phyloP scores from a whole-genome alignment of 192 early-diverging fungal species.

The Bifiguratus adelaidae region DNA sequence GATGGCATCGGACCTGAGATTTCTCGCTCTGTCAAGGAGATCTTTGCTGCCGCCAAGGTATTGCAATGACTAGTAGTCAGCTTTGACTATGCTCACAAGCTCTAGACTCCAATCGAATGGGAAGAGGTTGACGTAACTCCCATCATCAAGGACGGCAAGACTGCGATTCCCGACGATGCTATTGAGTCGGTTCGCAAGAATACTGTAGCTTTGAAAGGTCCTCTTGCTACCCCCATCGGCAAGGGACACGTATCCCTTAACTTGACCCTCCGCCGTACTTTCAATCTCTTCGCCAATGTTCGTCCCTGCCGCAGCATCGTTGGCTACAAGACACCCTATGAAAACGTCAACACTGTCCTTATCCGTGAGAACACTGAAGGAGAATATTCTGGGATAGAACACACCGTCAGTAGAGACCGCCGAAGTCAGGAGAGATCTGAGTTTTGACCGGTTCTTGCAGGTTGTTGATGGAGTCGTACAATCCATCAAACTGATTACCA shows the following conservation, averaged over 20 bases:
- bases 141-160: constrained; percentile 83
- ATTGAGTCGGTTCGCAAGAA: constrained; percentile 86
- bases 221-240: constrained; percentile 95
- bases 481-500: constrained; percentile 98
- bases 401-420: constrained; percentile 37
- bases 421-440: background rate
- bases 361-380: constrained; percentile 99
- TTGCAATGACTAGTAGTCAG: background rate
- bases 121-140: constrained; percentile 93
- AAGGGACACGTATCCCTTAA: constrained; percentile 98
- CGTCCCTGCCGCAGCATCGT: constrained; percentile 96
- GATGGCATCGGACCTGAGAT: constrained; percentile 99
- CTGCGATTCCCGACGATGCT: constrained; percentile 88
- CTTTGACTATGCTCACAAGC: background rate
- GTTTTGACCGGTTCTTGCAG: constrained; percentile 14
- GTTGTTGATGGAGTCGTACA: constrained; percentile 96
- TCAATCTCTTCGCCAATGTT: constrained; percentile 98
- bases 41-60: constrained; percentile 85
- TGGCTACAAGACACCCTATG: constrained; percentile 93
- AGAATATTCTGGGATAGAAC: constrained; percentile 99
- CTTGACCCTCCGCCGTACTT: constrained; percentile 80
- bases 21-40: constrained; percentile 80
- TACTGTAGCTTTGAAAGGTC: constrained; percentile 96
- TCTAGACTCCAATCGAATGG: constrained; percentile 89
- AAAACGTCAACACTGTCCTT: constrained; percentile 94